phyloP scores from a whole-genome alignment of 306 rosid genomes.

The Pterocarpus santalinus region DNA sequence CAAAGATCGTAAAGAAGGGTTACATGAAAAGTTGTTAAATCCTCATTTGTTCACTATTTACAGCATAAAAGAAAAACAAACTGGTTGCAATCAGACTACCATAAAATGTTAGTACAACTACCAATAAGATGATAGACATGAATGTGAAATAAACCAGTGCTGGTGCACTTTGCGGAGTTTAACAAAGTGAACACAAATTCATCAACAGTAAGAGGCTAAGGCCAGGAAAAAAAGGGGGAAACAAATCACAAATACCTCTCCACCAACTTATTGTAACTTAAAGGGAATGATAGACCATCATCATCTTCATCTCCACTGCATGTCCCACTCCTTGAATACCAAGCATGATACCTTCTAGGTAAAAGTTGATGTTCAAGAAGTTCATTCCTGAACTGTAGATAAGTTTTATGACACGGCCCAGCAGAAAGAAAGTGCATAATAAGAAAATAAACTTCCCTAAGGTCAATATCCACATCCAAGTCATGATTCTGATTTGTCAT shows the following conservation, averaged over 20 bases:
- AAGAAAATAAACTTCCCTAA: slow-evolving; percentile 92
- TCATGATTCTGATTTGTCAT: slow-evolving; percentile 59
- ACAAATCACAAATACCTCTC: slow-evolving; percentile 72
- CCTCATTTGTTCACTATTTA: slow-evolving; percentile 30
- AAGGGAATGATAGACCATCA: slow-evolving; percentile 85
- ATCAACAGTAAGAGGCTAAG: not conserved
- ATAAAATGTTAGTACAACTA: slow-evolving; percentile 32
- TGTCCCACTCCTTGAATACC: slow-evolving; percentile 89
- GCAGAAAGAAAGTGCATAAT: slow-evolving; percentile 96
- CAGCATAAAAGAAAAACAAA: slow-evolving; percentile 33
- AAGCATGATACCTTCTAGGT: slow-evolving; percentile 97
- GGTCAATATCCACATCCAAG: slow-evolving; percentile 80
- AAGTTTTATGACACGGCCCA: slow-evolving; percentile 92
- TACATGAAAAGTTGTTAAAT: slow-evolving; percentile 29
- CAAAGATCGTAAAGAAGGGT: slow-evolving; percentile 27
- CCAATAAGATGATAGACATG: slow-evolving; percentile 29
- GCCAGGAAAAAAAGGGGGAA: slow-evolving; percentile 24
- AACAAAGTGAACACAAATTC: slow-evolving; percentile 36
- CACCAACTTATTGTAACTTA: slow-evolving; percentile 74
- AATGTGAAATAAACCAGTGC: slow-evolving; percentile 24
- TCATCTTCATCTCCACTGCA: slow-evolving; percentile 73
- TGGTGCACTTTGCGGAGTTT: slow-evolving; percentile 10
- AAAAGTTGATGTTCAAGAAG: slow-evolving; percentile 92
- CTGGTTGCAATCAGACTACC: not conserved
- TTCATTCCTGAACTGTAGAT: slow-evolving; percentile 80